Evolutionary conservation across 257 asterid species (phyloP).

Genomic region (Solanum dulcamara): DNA sequence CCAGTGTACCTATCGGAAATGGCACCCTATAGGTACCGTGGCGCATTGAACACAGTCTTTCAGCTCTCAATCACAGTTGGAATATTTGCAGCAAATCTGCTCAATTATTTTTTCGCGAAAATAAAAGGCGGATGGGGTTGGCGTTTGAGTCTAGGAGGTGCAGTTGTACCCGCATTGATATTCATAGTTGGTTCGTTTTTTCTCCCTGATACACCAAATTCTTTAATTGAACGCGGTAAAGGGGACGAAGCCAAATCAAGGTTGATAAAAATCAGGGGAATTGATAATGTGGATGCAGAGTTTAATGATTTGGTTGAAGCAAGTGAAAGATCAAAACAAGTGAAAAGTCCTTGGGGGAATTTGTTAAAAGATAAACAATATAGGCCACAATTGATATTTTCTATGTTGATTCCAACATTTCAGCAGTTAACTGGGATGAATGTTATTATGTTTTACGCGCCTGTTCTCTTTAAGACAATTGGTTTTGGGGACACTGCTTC

Average conservation of each 20-base stretch:
- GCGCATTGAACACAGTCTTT: conserved; percentile 49
- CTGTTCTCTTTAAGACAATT: conserved; percentile 55
- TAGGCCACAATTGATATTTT: conserved; percentile 72
- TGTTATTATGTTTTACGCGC: conserved; percentile 74
- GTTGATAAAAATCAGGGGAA: conserved; percentile 42
- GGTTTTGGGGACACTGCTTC: conserved; percentile 53
- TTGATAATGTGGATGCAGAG: conserved; percentile 46
- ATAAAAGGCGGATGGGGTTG: conserved; percentile 49
- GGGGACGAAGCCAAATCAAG: conserved; percentile 31
- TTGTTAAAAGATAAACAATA: conserved; percentile 26
- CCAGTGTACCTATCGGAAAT: conserved; percentile 61
- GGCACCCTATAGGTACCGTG: conserved; percentile 54
- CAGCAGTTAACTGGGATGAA: conserved; percentile 77
- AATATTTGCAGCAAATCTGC: conserved; percentile 38
- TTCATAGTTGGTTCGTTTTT: conserved; percentile 48
- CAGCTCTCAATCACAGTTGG: conserved; percentile 54
- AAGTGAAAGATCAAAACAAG: conserved; percentile 44
- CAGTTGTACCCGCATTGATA: conserved; percentile 63
- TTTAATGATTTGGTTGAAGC: conserved; percentile 56
- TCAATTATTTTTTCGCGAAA: conserved; percentile 34
- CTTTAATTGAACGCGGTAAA: conserved; percentile 59
- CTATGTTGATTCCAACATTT: conserved; percentile 47
- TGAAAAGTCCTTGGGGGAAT: conserved; percentile 57
- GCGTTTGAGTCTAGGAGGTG: conserved; percentile 80
- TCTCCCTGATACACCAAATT: conserved; percentile 77